Percentiles rank a stretch among this genome's conserved stretches.
Evolutionary conservation across 2,329 filamentous ascomycete genomes (phyloP).

Genomic region (Aureobasidium sp.): DNA sequence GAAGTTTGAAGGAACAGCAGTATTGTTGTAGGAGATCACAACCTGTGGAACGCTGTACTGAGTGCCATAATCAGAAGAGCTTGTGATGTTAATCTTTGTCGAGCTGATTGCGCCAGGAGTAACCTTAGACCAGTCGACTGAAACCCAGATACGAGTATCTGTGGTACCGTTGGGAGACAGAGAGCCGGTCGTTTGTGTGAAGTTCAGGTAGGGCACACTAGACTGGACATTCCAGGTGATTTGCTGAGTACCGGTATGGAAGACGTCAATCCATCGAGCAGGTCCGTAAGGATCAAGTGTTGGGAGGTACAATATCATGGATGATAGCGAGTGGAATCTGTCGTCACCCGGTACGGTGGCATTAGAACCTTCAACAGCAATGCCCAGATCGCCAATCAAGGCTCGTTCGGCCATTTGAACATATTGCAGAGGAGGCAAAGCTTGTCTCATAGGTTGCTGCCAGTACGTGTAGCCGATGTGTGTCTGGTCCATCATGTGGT

Average conservation of each 20-base stretch:
- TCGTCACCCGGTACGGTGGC: conserved; percentile 63
- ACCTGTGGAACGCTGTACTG: conserved; percentile 38
- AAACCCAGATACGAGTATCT: conserved; percentile 49
- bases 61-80: conserved; percentile 36
- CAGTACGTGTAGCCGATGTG: conserved; percentile 35
- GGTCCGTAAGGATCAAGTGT: conserved; percentile 54
- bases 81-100: conserved; percentile 46
- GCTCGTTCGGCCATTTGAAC: conserved; percentile 52
- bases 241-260: conserved; percentile 48
- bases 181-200: conserved; percentile 45
- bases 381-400: conserved; percentile 56
- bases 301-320: conserved; percentile 48
- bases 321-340: conserved; percentile 49
- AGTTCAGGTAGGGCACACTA: conserved; percentile 45
- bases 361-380: conserved; percentile 59
- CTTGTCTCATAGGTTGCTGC: conserved; percentile 67
- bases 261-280: conserved; percentile 57
- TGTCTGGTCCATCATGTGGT: conserved; percentile 52
- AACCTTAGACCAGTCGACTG: conserved; percentile 50
- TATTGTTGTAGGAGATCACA: conserved; percentile 49
- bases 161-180: conserved; percentile 40
- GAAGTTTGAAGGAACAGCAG: conserved; percentile 46
- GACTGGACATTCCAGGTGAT: conserved; percentile 48
- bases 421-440: conserved; percentile 54
- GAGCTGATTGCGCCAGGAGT: conserved; percentile 34